Evolutionary conservation across 2,329 filamentous ascomycete species (phyloP), one percentile per base, ranked within the genome.

Genomic region (Nemania sp.): DNA sequence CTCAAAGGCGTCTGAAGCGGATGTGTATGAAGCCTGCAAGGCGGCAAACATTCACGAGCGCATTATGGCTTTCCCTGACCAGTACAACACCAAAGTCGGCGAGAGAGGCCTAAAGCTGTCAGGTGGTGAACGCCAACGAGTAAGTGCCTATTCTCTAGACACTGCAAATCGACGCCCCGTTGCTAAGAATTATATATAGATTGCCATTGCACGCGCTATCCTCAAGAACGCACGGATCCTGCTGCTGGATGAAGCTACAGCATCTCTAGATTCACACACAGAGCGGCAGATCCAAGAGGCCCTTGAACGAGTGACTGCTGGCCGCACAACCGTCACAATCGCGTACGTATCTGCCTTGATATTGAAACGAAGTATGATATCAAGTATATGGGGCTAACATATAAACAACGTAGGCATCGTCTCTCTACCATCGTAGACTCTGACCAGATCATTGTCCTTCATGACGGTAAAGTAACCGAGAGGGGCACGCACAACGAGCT

Each of bases 241-340:
- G 25, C 81, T 91, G 59, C 79, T 91, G 0, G 89, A 91, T 66
- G 89, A 91, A 72, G 86, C 89, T 0, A 90, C 90, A 3, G 88
- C 87, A 1, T 87, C 88, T 2, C 81, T 91, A 20, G 84, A 90
- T 54, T 84, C 85, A 0, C 81, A 84, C 25, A 87, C 83, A 0
- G 84, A 87, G 68, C 78, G 80, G 35, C 78, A 81, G 55, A 87
- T 87, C 39, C 84, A 87, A 68, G 77, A 81, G 51, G 81, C 81
- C 5, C 79, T 83, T 21, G 76, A 78, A 62, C 76, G 74, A 25
- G 75, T 83, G 6, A 81, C 77, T 15, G 72, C 74, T 4, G 81
- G 80, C 2, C 76, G 81, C 39, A 84, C 81, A 0, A 84, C 81
- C 0, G 80, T 84, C 55, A 81, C 81, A 1, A 81, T 84, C 13